These are phyloP conservation scores for Colletotrichum musicola DNA, from an alignment of 2,329 filamentous ascomycete genomes.

Conservation along the genomic window DNA sequence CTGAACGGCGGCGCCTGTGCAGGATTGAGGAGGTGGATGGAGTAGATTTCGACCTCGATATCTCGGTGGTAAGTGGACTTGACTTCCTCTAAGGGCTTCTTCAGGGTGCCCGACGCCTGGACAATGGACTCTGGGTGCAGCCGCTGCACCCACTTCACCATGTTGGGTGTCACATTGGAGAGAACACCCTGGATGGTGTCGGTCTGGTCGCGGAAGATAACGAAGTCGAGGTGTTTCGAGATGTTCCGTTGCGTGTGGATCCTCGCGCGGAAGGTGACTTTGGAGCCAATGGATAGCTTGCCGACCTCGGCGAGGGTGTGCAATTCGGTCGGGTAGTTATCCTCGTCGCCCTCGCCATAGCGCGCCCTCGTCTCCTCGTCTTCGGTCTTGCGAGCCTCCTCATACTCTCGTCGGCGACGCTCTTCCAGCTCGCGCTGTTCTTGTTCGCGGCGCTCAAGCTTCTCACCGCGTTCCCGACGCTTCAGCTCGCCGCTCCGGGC, in stretches of 20 bases:
- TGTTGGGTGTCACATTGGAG: conserved; percentile 67
- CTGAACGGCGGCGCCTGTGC: conserved; percentile 64
- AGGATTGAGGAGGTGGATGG: conserved; percentile 64
- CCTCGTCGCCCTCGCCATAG: conserved; percentile 28
- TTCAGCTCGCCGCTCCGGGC: conserved; percentile 26
- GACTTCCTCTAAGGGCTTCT: conserved; percentile 79
- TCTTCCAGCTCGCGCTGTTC: conserved; percentile 29
- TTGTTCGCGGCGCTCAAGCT: conserved; percentile 23
- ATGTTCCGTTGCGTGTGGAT: conserved; percentile 85
- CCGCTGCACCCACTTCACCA: conserved; percentile 90
- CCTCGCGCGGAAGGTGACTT: conserved; percentile 63
- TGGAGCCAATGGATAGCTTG: conserved; percentile 47
- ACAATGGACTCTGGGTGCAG: conserved; percentile 84
- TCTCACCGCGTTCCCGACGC: conserved; percentile 29
- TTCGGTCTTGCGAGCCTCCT: conserved; percentile 31
- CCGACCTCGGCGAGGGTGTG: conserved; percentile 34
- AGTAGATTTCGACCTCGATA: conserved; percentile 78
- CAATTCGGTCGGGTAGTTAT: conserved; percentile 26
- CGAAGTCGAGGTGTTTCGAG: conserved; percentile 85
- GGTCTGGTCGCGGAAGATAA: conserved; percentile 87
- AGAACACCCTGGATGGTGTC: conserved; percentile 88
- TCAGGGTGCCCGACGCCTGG: conserved; percentile 79
- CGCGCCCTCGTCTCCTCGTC: conserved; percentile 34
- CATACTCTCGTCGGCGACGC: conserved; percentile 18
- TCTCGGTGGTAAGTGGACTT: conserved; percentile 81